Evolutionary conservation across 1,284 basidiomycete genomes (phyloP).

Genomic region (Moesziomyces sp.): DNA sequence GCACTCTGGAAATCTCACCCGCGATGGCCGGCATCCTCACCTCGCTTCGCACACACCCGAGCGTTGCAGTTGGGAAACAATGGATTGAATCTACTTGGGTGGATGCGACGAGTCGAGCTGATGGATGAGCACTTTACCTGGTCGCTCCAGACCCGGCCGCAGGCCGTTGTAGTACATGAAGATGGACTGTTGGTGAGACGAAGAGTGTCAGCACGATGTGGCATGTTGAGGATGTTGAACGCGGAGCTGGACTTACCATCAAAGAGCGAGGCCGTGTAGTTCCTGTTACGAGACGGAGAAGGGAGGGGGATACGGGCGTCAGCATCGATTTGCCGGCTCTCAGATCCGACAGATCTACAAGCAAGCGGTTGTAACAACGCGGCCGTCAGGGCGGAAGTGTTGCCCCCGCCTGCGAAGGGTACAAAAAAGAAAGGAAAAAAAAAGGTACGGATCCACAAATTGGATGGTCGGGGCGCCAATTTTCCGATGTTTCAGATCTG

Average conservation of each 20-base stretch:
- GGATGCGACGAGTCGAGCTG: conserved; percentile 32
- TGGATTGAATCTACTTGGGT: conserved; percentile 13
- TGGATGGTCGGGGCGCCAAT: not conserved
- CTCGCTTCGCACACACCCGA: no score
- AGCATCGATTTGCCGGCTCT: no score
- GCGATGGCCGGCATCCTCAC: not conserved
- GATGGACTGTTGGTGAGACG: conserved; percentile 10
- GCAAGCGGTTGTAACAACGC: not conserved
- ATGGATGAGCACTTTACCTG: conserved; percentile 43
- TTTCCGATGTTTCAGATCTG: not conserved
- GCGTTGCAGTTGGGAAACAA: not conserved
- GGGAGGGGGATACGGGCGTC: no score
- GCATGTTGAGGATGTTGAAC: no score
- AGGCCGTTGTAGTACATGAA: conserved; percentile 34
- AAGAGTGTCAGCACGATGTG: no score
- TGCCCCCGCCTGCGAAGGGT: no score
- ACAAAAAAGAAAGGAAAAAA: not conserved
- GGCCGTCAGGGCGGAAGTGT: not conserved
- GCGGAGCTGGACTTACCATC: conserved; percentile 23
- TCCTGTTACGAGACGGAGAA: not conserved
- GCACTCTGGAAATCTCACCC: not conserved
- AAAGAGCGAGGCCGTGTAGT: conserved; percentile 22
- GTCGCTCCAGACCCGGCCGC: conserved; percentile 27
- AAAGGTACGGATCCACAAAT: not conserved
- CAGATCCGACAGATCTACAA: not conserved